Percentiles rank a stretch among this genome's conserved stretches.
Conservation (phyloP, 2,329 filamentous ascomycete species). For the Fusarium subglutinans region DNA sequence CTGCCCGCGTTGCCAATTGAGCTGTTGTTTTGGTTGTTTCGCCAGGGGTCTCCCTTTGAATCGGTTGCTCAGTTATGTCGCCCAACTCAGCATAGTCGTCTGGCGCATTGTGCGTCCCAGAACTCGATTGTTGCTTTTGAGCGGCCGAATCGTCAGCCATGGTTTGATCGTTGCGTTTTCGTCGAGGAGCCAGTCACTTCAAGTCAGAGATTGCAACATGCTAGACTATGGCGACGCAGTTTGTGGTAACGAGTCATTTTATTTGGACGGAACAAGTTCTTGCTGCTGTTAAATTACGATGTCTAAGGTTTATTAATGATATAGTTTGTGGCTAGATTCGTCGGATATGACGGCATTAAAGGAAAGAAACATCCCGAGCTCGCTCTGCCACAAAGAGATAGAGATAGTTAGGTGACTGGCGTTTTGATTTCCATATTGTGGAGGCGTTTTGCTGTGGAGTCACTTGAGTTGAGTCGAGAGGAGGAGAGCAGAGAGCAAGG, state of each 20-base stretch:
- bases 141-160: conserved; percentile 2
- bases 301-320: conserved; percentile 11
- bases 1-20: not conserved
- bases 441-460: conserved; percentile 15
- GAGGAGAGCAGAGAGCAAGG: not conserved
- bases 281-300: not conserved
- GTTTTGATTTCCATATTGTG: not conserved
- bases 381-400: conserved; percentile 9
- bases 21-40: not conserved
- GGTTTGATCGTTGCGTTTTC: not conserved
- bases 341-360: conserved; percentile 42
- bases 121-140: not conserved
- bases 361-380: conserved; percentile 18
- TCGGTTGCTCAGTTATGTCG: not conserved
- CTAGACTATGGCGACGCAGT: not conserved
- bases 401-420: conserved; percentile 1
- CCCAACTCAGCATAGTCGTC: not conserved
- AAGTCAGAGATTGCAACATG: not conserved
- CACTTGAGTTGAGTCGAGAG: not conserved
- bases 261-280: not conserved
- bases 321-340: conserved; percentile 10
- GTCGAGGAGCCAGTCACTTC: not conserved
- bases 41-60: not conserved
- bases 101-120: conserved; percentile 1
- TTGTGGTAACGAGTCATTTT: conserved; percentile 1